Conservation (phyloP, 306 rosid species). For the Fragaria vesca region DNA sequence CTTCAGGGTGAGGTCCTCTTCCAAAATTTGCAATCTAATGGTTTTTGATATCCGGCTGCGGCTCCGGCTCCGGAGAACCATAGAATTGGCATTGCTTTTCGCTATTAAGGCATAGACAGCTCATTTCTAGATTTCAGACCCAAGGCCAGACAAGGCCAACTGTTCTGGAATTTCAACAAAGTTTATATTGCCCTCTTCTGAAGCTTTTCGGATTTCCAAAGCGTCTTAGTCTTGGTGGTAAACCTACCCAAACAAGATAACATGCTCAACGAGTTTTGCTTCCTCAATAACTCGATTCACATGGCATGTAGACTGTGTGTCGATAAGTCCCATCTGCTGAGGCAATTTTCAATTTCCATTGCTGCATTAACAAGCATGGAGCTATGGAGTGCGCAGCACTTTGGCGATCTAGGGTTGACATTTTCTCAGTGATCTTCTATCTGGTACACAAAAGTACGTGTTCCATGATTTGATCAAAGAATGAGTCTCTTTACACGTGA, state of each 20-base stretch:
- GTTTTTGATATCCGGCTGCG: neutral
- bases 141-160: neutral
- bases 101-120: neutral
- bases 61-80: neutral
- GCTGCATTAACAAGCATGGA: slow-evolving; percentile 17
- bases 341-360: slow-evolving; percentile 14
- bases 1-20: neutral
- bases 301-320: neutral
- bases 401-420: slow-evolving; percentile 27
- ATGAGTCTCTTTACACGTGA: slow-evolving; percentile 10
- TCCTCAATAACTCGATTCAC: neutral
- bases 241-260: neutral
- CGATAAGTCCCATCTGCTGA: slow-evolving; percentile 5
- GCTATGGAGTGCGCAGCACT: slow-evolving; percentile 18
- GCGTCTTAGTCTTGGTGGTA: neutral
- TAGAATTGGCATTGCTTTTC: neutral
- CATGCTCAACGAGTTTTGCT: neutral
- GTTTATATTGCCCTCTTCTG: neutral
- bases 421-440: slow-evolving; percentile 21
- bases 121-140: neutral
- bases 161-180: neutral
- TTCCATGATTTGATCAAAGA: neutral
- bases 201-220: slow-evolving; percentile 4
- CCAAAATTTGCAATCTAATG: neutral
- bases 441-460: slow-evolving; percentile 33